Evolutionary conservation across 2,329 filamentous ascomycete genomes (phyloP).

Genomic region (Davidsoniella virescens): DNA sequence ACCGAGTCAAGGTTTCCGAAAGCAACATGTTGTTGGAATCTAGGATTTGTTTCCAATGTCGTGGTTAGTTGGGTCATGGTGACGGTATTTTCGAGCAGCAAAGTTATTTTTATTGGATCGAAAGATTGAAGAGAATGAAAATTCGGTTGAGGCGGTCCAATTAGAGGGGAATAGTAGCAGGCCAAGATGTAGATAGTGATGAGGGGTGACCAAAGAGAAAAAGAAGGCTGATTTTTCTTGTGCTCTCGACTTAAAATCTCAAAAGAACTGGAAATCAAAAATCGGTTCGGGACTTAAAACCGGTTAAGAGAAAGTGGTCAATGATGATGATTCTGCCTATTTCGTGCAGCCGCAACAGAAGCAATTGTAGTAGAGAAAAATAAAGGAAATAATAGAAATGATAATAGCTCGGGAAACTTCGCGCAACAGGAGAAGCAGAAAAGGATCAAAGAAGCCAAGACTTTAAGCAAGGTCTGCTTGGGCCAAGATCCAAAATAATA

Average conservation of each 20-base stretch:
- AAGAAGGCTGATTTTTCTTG: too few species aligned
- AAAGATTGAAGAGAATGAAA: background rate
- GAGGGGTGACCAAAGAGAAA: background rate
- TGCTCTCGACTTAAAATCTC: too few species aligned
- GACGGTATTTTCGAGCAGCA: background rate
- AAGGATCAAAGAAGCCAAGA: background rate
- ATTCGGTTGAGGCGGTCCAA: background rate
- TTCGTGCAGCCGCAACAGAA: too few species aligned
- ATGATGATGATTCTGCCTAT: too few species aligned
- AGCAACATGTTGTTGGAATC: slow-evolving; percentile 42
- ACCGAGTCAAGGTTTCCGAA: slow-evolving; percentile 44
- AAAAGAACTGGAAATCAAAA: too few species aligned
- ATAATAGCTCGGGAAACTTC: too few species aligned
- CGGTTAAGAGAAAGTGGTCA: too few species aligned
- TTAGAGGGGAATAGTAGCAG: background rate
- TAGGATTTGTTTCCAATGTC: slow-evolving; percentile 17
- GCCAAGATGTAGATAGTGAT: background rate
- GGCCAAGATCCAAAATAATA: too few species aligned
- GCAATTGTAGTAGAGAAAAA: too few species aligned
- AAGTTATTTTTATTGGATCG: background rate
- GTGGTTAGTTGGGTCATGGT: slow-evolving; percentile 11
- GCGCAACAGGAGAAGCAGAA: background rate
- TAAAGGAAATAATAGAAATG: too few species aligned
- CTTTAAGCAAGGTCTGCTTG: too few species aligned
- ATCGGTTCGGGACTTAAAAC: too few species aligned